These are phyloP conservation scores for Podospora bellae-mahoneyi DNA, from an alignment of 495 filamentous ascomycete species.

Conservation along the genomic window DNA sequence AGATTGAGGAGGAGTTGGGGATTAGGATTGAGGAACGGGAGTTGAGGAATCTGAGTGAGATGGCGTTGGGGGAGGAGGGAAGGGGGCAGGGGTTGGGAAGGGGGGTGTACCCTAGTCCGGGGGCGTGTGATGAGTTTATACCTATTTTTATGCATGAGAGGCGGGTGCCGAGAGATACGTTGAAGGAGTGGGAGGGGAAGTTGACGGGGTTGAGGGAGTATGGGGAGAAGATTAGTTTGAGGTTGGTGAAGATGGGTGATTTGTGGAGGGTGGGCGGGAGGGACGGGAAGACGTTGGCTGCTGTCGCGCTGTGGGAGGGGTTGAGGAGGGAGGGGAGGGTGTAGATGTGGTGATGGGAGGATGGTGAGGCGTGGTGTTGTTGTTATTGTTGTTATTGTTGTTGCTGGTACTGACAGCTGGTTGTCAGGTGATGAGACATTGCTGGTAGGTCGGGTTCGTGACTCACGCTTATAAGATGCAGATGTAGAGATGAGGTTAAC, in stretches of 20 bases:
- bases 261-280: conserved; percentile 72
- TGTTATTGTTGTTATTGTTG: background rate
- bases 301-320: conserved; percentile 72
- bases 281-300: conserved; percentile 77
- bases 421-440: background rate
- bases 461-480: background rate
- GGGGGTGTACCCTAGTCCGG: conserved; percentile 72
- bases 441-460: background rate
- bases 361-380: background rate
- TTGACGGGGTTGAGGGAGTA: conserved; percentile 73
- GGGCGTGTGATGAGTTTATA: conserved; percentile 82
- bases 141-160: conserved; percentile 73
- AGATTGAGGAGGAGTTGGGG: conserved; percentile 80
- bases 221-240: conserved; percentile 77
- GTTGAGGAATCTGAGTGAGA: conserved; percentile 56
- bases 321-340: conserved; percentile 60
- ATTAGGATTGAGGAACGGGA: conserved; percentile 46
- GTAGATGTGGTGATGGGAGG: background rate
- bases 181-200: conserved; percentile 69
- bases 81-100: conserved; percentile 41
- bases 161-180: conserved; percentile 56
- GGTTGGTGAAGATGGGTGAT: conserved; percentile 66
- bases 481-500: background rate
- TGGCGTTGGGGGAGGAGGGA: conserved; percentile 46
- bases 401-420: no score